Conservation (phyloP, 2,329 filamentous ascomycete genomes). For the Tolypocladium ovalisporum region DNA sequence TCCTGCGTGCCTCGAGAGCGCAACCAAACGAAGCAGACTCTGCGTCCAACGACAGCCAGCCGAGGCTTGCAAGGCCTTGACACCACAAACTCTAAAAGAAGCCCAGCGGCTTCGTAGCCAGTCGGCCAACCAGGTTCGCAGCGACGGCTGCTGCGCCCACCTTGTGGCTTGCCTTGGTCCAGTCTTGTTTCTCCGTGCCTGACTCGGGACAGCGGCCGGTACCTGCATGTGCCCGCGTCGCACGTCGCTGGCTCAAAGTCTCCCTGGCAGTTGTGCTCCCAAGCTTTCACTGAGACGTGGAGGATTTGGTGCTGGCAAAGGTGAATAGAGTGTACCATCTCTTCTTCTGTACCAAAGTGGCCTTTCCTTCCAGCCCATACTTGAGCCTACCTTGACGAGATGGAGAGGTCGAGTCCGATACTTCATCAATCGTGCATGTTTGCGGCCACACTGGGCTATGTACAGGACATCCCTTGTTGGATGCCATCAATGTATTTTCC, state of each 20-base stretch:
- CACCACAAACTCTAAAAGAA: not conserved
- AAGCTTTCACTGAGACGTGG: not conserved
- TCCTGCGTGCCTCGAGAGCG: not conserved
- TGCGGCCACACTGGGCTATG: not conserved
- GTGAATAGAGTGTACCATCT: too few species aligned
- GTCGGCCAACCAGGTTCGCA: not conserved
- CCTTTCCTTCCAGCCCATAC: too few species aligned
- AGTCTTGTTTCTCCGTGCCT: not conserved
- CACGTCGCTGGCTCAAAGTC: not conserved
- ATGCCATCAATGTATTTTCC: not conserved
- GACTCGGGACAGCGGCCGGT: not conserved
- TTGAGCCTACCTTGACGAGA: not conserved
- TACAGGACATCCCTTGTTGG: not conserved
- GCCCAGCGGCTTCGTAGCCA: not conserved
- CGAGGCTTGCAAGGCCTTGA: not conserved
- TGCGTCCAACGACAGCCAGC: not conserved
- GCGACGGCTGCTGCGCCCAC: not conserved
- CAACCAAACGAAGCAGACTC: not conserved
- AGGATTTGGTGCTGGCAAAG: too few species aligned
- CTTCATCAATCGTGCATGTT: not conserved
- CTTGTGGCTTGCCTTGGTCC: not conserved
- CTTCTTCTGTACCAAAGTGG: too few species aligned
- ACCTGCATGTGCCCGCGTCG: not conserved
- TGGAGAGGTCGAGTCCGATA: not conserved
- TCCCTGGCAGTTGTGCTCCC: not conserved